Percentiles rank a stretch among this genome's conserved stretches.
Evolutionary conservation across 257 asterid species (phyloP).

Genomic region (Solanum peruvianum): DNA sequence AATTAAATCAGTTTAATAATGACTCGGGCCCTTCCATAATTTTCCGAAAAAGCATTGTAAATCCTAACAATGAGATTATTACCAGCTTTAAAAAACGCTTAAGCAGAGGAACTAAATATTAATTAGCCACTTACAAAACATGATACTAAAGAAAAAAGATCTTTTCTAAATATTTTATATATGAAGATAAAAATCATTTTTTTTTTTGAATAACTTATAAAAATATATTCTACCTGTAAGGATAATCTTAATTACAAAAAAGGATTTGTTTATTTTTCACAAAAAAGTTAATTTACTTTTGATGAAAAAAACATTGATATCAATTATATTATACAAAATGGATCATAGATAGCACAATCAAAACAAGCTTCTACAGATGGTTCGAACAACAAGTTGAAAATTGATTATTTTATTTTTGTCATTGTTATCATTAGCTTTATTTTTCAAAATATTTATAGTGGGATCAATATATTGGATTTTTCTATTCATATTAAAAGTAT

Average conservation of each 20-base stretch:
- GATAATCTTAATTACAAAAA: neutral
- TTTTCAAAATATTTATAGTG: neutral
- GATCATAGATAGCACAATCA: neutral
- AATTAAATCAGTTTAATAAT: neutral
- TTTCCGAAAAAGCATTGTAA: neutral
- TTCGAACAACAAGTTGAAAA: neutral
- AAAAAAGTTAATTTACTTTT: neutral
- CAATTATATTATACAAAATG: neutral
- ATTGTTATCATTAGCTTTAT: neutral
- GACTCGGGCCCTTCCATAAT: neutral
- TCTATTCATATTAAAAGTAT: neutral
- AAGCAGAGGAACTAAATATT: neutral
- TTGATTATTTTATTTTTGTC: neutral
- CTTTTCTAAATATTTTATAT: too few species aligned
- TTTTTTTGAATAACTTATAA: neutral
- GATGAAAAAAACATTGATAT: neutral
- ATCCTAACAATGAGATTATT: neutral
- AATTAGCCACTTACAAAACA: neutral
- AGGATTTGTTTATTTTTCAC: neutral
- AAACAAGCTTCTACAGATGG: neutral
- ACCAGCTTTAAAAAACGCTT: neutral
- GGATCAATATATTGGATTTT: neutral
- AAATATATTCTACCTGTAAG: neutral
- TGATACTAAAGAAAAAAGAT: neutral
- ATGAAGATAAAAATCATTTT: neutral